Percentiles rank a stretch among this genome's conserved stretches.
Conservation (phyloP, 2,329 filamentous ascomycete genomes). For the Herpotrichia juniperi region DNA sequence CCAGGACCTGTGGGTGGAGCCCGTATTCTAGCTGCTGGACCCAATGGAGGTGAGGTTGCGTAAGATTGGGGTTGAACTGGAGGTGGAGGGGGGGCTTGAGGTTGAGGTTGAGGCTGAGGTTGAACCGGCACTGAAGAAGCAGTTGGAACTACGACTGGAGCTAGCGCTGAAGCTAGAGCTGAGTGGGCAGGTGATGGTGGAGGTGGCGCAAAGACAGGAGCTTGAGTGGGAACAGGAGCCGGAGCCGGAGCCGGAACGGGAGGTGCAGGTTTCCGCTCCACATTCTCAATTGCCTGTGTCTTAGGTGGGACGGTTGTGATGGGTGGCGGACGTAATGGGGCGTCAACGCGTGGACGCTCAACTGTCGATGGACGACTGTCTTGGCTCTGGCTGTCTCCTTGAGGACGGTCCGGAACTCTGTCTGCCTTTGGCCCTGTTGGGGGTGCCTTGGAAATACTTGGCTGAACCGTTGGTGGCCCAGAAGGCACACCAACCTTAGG, state of each 20-base stretch:
- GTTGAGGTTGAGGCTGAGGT: slow-evolving; percentile 7
- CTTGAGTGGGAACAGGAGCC: slow-evolving; percentile 3
- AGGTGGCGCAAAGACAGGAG: slow-evolving; percentile 1
- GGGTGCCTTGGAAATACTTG: slow-evolving; percentile 37
- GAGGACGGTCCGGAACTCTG: slow-evolving; percentile 34
- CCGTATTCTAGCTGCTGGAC: slow-evolving; percentile 32
- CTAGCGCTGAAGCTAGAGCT: too few species aligned
- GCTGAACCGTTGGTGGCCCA: slow-evolving; percentile 32
- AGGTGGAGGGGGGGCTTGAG: not conserved
- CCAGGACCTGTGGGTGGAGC: slow-evolving; percentile 39
- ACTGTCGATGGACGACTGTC: slow-evolving; percentile 21
- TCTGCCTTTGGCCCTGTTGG: slow-evolving; percentile 51
- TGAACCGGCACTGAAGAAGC: slow-evolving; percentile 8
- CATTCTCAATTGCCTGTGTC: slow-evolving; percentile 6
- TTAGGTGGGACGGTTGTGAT: slow-evolving; percentile 1
- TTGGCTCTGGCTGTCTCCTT: slow-evolving; percentile 23
- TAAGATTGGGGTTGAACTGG: slow-evolving; percentile 2
- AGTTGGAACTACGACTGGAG: slow-evolving; percentile 7
- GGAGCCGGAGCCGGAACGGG: slow-evolving; percentile 9
- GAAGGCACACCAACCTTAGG: slow-evolving; percentile 39
- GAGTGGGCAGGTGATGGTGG: too few species aligned
- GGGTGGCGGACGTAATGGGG: slow-evolving; percentile 22
- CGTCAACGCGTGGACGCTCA: slow-evolving; percentile 30
- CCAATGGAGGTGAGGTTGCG: slow-evolving; percentile 37
- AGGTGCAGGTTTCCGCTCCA: slow-evolving; percentile 17